Percentiles rank a stretch among this genome's conserved stretches.
These are phyloP conservation scores for Ceratobasidium papillatum DNA, from an alignment of 1,284 basidiomycete genomes.

Conservation along the genomic window DNA sequence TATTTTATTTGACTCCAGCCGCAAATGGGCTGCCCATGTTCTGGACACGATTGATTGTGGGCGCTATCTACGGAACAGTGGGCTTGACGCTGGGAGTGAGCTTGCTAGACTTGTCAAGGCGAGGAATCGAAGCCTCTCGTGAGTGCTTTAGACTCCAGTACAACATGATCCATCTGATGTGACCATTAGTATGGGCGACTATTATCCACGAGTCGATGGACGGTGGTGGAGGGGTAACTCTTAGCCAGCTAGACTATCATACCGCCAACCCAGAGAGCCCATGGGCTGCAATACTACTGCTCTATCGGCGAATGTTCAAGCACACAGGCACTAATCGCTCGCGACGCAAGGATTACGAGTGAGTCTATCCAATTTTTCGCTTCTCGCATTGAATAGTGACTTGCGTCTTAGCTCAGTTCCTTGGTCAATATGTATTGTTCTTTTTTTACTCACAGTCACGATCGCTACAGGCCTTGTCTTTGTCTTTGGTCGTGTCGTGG, in stretches of 20 bases:
- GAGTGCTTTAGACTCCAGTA: not conserved
- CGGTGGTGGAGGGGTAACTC: conserved; percentile 23
- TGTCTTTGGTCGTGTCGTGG: conserved; percentile 30
- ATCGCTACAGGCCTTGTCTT: conserved; percentile 27
- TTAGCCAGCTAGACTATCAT: conserved; percentile 19
- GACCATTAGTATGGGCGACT: conserved; percentile 30
- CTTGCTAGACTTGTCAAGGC: conserved; percentile 28
- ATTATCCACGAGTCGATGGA: conserved; percentile 38
- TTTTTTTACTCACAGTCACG: conserved; percentile 15
- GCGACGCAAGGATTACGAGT: conserved; percentile 28
- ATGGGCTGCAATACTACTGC: conserved; percentile 21
- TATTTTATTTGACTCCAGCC: not conserved
- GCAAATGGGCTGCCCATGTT: conserved; percentile 29
- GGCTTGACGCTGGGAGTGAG: conserved; percentile 28
- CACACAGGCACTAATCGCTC: conserved; percentile 25
- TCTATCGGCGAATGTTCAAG: conserved; percentile 30
- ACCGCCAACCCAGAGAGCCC: conserved; percentile 36
- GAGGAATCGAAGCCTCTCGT: conserved; percentile 35
- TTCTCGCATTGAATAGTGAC: not conserved
- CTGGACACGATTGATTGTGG: conserved; percentile 31
- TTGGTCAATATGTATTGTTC: conserved; percentile 19
- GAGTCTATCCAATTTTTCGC: not conserved
- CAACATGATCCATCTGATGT: not conserved
- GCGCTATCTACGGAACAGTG: conserved; percentile 12
- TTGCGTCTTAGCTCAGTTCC: not conserved